These are phyloP conservation scores for Eucalyptus rudis DNA, from an alignment of 345 rosid genomes.

Conservation along the genomic window DNA sequence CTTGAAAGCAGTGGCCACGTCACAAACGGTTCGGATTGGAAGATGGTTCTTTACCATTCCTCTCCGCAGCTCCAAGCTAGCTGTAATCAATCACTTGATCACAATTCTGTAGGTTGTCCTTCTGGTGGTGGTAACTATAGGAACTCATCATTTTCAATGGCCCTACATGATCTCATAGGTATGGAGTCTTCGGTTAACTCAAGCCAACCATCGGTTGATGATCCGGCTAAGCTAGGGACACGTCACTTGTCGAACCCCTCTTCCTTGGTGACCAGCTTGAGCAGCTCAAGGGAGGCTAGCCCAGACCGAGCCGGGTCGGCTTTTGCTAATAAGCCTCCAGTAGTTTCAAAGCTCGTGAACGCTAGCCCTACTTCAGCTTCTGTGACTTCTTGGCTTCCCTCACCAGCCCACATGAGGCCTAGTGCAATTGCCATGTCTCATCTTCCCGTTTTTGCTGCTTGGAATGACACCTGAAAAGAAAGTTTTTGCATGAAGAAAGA, in stretches of 20 bases:
- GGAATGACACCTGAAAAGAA: conserved; percentile 41
- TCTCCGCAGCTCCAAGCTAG: conserved; percentile 10
- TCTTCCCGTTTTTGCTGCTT: conserved; percentile 61
- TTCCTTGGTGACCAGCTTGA: conserved; percentile 49
- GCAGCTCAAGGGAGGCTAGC: conserved; percentile 61
- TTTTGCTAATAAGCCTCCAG: conserved; percentile 42
- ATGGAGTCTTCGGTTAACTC: conserved; percentile 15
- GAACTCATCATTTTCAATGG: conserved; percentile 12
- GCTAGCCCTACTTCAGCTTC: background rate
- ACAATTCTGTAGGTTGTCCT: background rate
- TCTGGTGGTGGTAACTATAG: conserved; percentile 3
- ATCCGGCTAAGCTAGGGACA: conserved; percentile 7
- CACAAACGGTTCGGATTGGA: conserved; percentile 25
- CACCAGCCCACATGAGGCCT: conserved; percentile 12
- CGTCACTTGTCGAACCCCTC: conserved; percentile 36
- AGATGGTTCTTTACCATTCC: conserved; percentile 19
- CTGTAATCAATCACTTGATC: conserved; percentile 15
- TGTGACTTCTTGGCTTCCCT: conserved; percentile 31
- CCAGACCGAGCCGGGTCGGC: conserved; percentile 38
- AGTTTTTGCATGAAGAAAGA: background rate
- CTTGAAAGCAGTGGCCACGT: background rate
- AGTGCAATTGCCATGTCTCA: conserved; percentile 40
- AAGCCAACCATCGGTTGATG: conserved; percentile 15
- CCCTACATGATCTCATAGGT: conserved; percentile 32
- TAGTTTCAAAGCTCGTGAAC: conserved; percentile 33